Evolutionary conservation across 257 asterid genomes (phyloP), one percentile per base, ranked within the genome.

Genomic region (Nicotiana knightiana): DNA sequence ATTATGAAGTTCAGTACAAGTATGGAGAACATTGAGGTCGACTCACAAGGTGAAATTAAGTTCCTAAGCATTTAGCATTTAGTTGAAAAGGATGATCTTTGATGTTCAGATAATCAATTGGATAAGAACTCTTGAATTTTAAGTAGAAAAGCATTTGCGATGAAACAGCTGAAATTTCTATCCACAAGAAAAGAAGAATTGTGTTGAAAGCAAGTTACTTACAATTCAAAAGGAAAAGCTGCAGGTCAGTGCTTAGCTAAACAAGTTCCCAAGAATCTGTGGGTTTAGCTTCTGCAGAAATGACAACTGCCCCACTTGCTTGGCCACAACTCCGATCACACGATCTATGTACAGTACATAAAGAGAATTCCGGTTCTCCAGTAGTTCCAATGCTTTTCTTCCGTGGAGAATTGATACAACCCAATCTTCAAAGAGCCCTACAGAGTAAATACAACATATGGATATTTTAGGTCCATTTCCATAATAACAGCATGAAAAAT

Each of bases 271-370:
- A 71, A 89, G 88, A 28, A 90, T 76, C 70, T 91, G 89, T 24
- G 93, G 92, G 57, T 76, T 88, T 68, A 96, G 93, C 87, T 85
- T 88, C 82, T 83, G 88, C 61, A 70, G 81, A 33, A 87, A 88
- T 62, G 98, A 88, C 76, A 81, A 88, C 85, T 92, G 97, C 28
- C 92, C 89, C 43, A 90, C 88, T 81, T 82, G 89, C 84, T 93
- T 90, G 62, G 94, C 91, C 77, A 94, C 81, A 82, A 86, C 92
- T 73, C 98, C 99, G 26, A 94, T 82, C 65, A 96, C 89, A 21
- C 98, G 92, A 84, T 96, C 98, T 87, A 96, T 93, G 93, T 94
- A 96, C 77, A 94, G 78, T 82, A 89, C 87, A 89, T 94, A 96
- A n/a, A 96, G 88, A 81, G 92, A 84, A 79, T 89, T 94, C 89